phyloP scores from a whole-genome alignment of 208 protist genomes.

The Trypanosoma vivax region DNA sequence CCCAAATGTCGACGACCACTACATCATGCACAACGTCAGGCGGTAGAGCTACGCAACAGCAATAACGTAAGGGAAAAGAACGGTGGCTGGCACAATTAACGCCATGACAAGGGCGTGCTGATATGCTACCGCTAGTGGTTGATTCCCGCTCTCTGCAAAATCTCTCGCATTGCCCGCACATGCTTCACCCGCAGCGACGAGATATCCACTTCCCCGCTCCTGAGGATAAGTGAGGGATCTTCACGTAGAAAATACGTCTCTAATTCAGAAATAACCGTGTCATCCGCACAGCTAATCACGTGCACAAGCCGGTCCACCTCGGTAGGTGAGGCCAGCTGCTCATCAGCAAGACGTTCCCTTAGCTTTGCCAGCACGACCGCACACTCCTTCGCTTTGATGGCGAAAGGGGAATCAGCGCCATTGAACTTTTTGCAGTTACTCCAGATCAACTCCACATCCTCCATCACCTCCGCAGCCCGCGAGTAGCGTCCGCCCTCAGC shows the following conservation, averaged over 20 bases:
- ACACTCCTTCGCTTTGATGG: conserved; percentile 41
- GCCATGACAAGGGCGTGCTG: neutral
- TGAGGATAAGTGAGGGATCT: conserved; percentile 36
- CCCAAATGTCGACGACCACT: too few species aligned
- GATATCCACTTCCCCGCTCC: conserved; percentile 38
- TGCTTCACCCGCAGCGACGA: conserved; percentile 50
- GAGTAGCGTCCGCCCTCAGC: conserved; percentile 39
- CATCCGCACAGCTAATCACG: conserved; percentile 26
- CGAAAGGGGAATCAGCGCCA: conserved; percentile 39
- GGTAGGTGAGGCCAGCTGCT: conserved; percentile 30
- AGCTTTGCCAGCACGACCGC: conserved; percentile 30
- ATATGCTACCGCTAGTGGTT: neutral
- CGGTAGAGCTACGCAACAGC: too few species aligned
- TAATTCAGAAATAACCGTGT: conserved; percentile 28
- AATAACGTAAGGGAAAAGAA: conserved; percentile 8
- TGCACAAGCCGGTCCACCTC: conserved; percentile 48
- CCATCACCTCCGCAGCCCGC: conserved; percentile 38
- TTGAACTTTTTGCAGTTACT: conserved; percentile 68
- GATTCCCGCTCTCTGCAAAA: conserved; percentile 28
- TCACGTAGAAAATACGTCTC: conserved; percentile 41
- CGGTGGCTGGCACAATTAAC: neutral
- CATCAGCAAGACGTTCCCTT: conserved; percentile 30
- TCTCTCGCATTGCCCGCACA: conserved; percentile 36
- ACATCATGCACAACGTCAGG: too few species aligned
- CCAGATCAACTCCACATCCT: conserved; percentile 72